Percentiles rank a stretch among this genome's conserved stretches.
Conservation (phyloP, 768 basidiomycete genomes). For the Naematelia aurantialba region DNA sequence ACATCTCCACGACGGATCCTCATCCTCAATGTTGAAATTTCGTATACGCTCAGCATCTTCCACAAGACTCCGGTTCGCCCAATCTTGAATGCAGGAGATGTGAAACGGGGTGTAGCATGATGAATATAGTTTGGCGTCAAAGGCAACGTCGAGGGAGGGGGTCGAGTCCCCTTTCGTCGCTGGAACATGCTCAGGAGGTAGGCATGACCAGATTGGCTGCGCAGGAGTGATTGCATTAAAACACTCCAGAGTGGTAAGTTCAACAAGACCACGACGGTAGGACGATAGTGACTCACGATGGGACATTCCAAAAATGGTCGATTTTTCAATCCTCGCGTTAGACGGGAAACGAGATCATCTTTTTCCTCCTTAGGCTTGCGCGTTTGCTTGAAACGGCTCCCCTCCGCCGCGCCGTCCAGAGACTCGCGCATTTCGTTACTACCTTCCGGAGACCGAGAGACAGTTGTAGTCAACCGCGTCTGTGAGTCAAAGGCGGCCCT, state of each 20-base stretch:
- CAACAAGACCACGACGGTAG: not conserved
- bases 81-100: slow-evolving; percentile 78
- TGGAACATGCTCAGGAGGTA: slow-evolving; percentile 53
- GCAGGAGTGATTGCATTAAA: slow-evolving; percentile 73
- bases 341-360: slow-evolving; percentile 40
- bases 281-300: slow-evolving; percentile 30
- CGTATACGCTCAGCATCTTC: slow-evolving; percentile 69
- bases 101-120: slow-evolving; percentile 86
- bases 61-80: slow-evolving; percentile 70
- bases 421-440: not conserved
- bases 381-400: not conserved
- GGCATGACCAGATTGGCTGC: slow-evolving; percentile 84
- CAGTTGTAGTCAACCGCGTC: slow-evolving; percentile 23
- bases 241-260: slow-evolving; percentile 54
- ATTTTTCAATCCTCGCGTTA: slow-evolving; percentile 34
- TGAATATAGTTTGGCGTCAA: slow-evolving; percentile 19
- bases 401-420: not conserved
- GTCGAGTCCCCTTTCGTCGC: slow-evolving; percentile 24
- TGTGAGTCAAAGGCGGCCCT: slow-evolving; percentile 36
- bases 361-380: slow-evolving; percentile 33
- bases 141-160: slow-evolving; percentile 5
- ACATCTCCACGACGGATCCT: slow-evolving; percentile 69
- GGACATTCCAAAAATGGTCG: slow-evolving; percentile 46
- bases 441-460: slow-evolving; percentile 6
- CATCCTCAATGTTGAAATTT: slow-evolving; percentile 60